Conservation (phyloP, 2,329 filamentous ascomycete genomes). For the Simplicillium aogashimaense region DNA sequence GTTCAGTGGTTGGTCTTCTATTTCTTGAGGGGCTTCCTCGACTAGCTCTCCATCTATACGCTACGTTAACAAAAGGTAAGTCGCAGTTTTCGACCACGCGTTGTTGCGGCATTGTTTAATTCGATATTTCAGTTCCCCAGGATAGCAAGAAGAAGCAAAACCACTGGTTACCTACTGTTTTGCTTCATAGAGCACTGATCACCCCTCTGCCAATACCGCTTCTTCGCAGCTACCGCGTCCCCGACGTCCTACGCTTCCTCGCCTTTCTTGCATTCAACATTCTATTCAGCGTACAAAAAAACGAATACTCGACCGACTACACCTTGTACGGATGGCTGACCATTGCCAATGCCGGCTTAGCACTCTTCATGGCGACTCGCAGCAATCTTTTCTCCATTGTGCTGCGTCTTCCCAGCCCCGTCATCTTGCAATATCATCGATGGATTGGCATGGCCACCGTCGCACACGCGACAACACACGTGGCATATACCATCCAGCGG, state of each 20-base stretch:
- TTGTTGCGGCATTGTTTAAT: not conserved
- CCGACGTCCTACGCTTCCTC: conserved; percentile 10
- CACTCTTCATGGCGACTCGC: conserved; percentile 12
- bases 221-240: conserved; percentile 7
- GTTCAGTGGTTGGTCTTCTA: conserved; percentile 11
- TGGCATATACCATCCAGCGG: conserved; percentile 11
- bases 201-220: conserved; percentile 7
- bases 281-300: conserved; percentile 12
- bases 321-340: conserved; percentile 16
- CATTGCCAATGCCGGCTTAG: conserved; percentile 15
- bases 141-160: not conserved
- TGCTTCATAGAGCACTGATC: conserved; percentile 8
- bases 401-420: conserved; percentile 11
- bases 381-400: conserved; percentile 12
- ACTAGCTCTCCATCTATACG: conserved; percentile 7
- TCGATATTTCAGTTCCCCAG: not conserved
- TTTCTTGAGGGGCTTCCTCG: conserved; percentile 10
- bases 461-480: conserved; percentile 12
- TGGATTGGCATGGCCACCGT: conserved; percentile 13
- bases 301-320: conserved; percentile 14
- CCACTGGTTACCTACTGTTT: conserved; percentile 6
- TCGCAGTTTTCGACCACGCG: not conserved
- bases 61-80: conserved; percentile 7
- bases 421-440: conserved; percentile 12
- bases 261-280: conserved; percentile 13